Base-by-base conservation (phyloP, 352 stramenopile species). In the Globisporangium middletonii region DNA sequence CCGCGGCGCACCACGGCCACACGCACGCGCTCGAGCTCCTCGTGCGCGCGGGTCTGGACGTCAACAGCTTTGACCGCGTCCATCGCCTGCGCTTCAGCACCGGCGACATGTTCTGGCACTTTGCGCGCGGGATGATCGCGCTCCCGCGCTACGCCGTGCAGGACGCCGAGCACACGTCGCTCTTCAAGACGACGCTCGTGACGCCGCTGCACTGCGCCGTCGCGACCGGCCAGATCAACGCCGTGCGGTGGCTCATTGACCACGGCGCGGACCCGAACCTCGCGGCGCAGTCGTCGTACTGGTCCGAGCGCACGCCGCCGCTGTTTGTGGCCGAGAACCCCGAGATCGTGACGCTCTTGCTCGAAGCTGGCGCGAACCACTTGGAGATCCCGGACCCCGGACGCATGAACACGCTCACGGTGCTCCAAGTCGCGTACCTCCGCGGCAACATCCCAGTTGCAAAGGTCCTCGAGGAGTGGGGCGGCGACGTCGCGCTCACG, bases 101-200 rank as follows among this genome's bases (percentile, higher is more conserved):
- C 3, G 82, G 79, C n/a, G 77, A 90, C 53, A 56, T 92, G 0
- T 92, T 92, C 54, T 89, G 76, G 79, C 83, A 74, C 16, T 88
- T 89, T 63, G 77, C 73, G 7, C 77, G 83, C 41, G 71, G 75
- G 18, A 83, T 92, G 51, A 77, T 92, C 19, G 26, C 75, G 13
- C 77, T 79, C 41, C 72, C 74, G 6, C 53, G 73, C 8, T 55
- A 71, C 4, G 66, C 68, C 1, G 67, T 63, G 8, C 74, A 89
- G 28, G 79, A 90, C 23, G 45, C 16, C 5, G 27, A 45, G 75
- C 65, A 35, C 72, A 73, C 72, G 1, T 87, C 81, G 3, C 69
- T 92, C 46, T 87, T 92, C 63, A 68, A 75, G 27, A 85, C 79
- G 11, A 89, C 79, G 16, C 71, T 92, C 5, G 69, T 89, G 5